Base-by-base conservation (phyloP, 495 filamentous ascomycete genomes). In the Xylaria intraflava region DNA sequence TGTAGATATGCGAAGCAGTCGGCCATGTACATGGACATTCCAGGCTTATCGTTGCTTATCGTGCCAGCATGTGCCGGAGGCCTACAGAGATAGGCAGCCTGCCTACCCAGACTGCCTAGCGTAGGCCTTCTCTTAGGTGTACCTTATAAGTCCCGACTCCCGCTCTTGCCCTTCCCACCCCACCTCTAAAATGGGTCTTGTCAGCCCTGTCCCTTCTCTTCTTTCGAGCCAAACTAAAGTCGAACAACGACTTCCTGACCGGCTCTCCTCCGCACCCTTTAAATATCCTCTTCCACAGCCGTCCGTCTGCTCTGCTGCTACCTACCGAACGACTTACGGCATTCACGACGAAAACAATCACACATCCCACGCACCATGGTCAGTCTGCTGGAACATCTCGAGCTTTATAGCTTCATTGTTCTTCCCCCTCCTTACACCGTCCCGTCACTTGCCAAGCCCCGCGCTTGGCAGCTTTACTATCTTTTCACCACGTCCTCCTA, bases 401-500 rank as follows among this genome's bases (percentile, higher is more conserved):
- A n/a, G n/a, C n/a, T n/a, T n/a, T n/a, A n/a, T n/a, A 10, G 23
- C 31, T 23, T 45, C 40, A 26, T n/a, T 22, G 33, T 41, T 47
- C 43, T 54, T 47, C 51, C 51, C 43, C n/a, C 43, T 33, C 43
- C 43, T 53, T 43, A 12, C 26, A 22, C 48, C 39, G n/a, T 42
- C 10, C 20, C 17, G 17, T 24, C 41, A 12, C 10, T 35, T 47
- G 6, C 12, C 31, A 24, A 60, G 46, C 61, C 56, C 61, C 61
- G 61, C 61, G 60, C 61, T 58, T 55, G 55, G 29, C 23, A 17
- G 6, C 23, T 46, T 46, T 24, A n/a, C 6, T 20, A 43, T 49
- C 26, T 10, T 23, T 30, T 51, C 27, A 12, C 0, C 12, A 26
- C 23, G 14, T 8, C 50, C 24, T 52, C 27, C 42, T 58, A 55